Base-by-base conservation (phyloP, 805 yeast genomes). In the Yamadazyma scolyti region DNA sequence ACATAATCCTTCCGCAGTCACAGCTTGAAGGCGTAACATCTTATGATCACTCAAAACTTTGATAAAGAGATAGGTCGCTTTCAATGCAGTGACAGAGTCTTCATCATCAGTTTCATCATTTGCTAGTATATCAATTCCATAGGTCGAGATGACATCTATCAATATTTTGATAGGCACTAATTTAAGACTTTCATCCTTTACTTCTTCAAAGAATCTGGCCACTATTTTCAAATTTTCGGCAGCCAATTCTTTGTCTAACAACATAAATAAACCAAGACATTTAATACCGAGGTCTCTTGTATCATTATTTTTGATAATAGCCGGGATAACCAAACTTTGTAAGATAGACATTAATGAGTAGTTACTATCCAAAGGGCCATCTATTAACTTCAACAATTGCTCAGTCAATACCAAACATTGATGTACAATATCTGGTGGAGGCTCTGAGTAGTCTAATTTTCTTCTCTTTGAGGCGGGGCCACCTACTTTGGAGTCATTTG, bases 1-100 rank as follows among this genome's bases (percentile, higher is more conserved):
- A 47, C 89, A 84, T 16, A 89, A 61, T 0, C 95, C 94, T 48
- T 86, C 95, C 0, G 90, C 95, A 7, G 90, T 82, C 1, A 77
- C 68, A 0, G 90, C 79, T 52, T 86, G 96, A 12, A 87, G 68
- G 16, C 71, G 73, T 1, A 84, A 84, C 43, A 73, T 61, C 4
- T 71, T 71, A 35, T 62, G 63, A 41, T 71, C 71, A 47, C 75
- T 73, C 43, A 84, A 60, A 1, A 81, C 73, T 50, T 78, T 75
- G 59, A 79, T 82, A 39, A 83, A 80, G 17, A 85, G 60, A 49
- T 80, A 75, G 37, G 84, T 85, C 34, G 82, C 61, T 0, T 82
- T 78, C 32, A 75, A 57, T 14, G 31, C 15, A n/a, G 30, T 37
- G 13, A 21, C 16, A 22, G 76, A 73, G 15, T 71, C 77, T 9